phyloP scores from a whole-genome alignment of 129 eudicot species.

The Ambrosia trifida region DNA sequence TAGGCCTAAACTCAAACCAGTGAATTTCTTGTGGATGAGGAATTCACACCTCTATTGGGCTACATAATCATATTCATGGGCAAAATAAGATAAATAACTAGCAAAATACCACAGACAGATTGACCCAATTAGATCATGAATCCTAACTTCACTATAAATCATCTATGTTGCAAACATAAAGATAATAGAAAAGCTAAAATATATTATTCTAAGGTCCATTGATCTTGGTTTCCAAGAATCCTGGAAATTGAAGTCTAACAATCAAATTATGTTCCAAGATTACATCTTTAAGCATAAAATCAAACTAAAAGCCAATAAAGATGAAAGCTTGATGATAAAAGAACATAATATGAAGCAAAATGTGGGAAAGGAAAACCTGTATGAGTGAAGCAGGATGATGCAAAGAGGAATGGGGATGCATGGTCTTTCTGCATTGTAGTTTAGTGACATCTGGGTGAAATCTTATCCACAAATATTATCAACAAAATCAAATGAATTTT shows the following conservation, averaged over 20 bases:
- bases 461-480: conserved; percentile 80
- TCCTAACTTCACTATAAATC: background rate
- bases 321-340: conserved; percentile 6
- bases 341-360: conserved; percentile 21
- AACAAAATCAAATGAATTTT: conserved; percentile 26
- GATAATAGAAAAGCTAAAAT: too few species aligned
- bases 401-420: background rate
- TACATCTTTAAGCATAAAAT: conserved; percentile 18
- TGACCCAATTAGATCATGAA: conserved; percentile 16
- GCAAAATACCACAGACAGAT: background rate
- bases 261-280: conserved; percentile 21
- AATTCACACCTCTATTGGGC: background rate
- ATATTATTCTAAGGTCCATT: too few species aligned
- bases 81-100: conserved; percentile 9
- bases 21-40: too few species aligned
- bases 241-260: conserved; percentile 21
- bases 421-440: conserved; percentile 44
- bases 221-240: conserved; percentile 13
- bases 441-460: conserved; percentile 40
- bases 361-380: conserved; percentile 27
- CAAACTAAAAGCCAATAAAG: conserved; percentile 3
- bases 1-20: too few species aligned
- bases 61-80: background rate
- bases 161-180: background rate
- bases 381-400: conserved; percentile 40